Evolutionary conservation across 805 yeast genomes (phyloP).

Genomic region (Saturnispora mendoncae): DNA sequence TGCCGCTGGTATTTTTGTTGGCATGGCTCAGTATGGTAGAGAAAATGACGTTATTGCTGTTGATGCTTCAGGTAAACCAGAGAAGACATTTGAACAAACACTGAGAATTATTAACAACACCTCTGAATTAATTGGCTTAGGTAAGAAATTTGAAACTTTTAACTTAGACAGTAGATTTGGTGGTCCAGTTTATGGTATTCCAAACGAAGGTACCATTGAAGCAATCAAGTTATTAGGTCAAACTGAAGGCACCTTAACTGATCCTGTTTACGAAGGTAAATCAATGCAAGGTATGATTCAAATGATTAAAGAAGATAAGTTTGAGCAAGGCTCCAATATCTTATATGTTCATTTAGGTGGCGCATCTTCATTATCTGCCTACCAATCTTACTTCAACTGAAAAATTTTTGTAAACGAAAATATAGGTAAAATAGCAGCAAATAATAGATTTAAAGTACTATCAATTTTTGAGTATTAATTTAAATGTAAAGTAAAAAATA

Average conservation of each 20-base stretch:
- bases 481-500: no score
- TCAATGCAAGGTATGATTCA: constrained; percentile 29
- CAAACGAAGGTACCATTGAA: constrained; percentile 30
- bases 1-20: constrained; percentile 29
- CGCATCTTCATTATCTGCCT: constrained; percentile 28
- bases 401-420: no score
- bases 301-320: constrained; percentile 21
- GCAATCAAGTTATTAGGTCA: constrained; percentile 30
- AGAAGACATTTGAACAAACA: constrained; percentile 28
- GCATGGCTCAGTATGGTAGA: constrained; percentile 30
- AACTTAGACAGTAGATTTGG: constrained; percentile 28
- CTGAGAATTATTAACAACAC: constrained; percentile 29
- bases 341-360: constrained; percentile 29
- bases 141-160: constrained; percentile 22
- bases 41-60: constrained; percentile 29
- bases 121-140: constrained; percentile 26
- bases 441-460: no score
- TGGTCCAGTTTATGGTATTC: constrained; percentile 29
- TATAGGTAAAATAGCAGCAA: no score
- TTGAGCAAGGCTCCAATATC: constrained; percentile 25
- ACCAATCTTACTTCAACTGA: constrained; percentile 18
- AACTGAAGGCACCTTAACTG: constrained; percentile 30
- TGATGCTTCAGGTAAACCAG: constrained; percentile 31
- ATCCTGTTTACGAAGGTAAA: constrained; percentile 32
- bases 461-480: no score